Percentiles rank a stretch among this genome's conserved stretches.
phyloP scores from a whole-genome alignment of 2,329 filamentous ascomycete genomes.

The Pseudohalonectria lignicola region DNA sequence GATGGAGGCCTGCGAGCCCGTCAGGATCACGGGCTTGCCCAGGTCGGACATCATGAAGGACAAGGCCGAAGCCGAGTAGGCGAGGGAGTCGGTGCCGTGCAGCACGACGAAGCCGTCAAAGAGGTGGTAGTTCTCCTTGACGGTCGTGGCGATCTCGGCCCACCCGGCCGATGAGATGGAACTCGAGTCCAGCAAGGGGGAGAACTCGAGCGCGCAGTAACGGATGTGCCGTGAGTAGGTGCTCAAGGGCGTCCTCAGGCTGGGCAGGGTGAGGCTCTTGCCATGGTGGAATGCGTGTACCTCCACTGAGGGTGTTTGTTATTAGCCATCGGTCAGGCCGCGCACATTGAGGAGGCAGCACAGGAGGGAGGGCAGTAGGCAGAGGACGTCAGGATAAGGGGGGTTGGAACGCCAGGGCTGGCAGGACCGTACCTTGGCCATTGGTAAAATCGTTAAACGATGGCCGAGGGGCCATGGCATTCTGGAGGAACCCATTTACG shows the following conservation, averaged over 20 bases:
- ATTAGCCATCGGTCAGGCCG: no score
- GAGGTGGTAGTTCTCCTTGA: conserved; percentile 74
- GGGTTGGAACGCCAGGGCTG: no score
- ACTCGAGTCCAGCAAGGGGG: conserved; percentile 75
- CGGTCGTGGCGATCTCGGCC: conserved; percentile 71
- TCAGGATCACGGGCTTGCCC: conserved; percentile 84
- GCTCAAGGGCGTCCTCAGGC: conserved; percentile 68
- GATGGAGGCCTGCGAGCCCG: conserved; percentile 75
- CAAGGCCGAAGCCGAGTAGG: conserved; percentile 80
- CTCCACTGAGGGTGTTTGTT: conserved; percentile 25
- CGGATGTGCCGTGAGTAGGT: conserved; percentile 72
- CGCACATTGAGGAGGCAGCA: conserved; percentile 6
- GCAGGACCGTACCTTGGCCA: neutral
- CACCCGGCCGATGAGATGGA: conserved; percentile 81
- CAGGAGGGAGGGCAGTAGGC: neutral
- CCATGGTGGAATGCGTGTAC: conserved; percentile 42
- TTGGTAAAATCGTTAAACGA: conserved; percentile 72
- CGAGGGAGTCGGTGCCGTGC: conserved; percentile 82
- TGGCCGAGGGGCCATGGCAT: conserved; percentile 69
- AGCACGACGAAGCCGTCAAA: conserved; percentile 89
- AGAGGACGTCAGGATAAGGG: no score
- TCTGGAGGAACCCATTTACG: conserved; percentile 68
- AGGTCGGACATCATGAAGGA: conserved; percentile 90
- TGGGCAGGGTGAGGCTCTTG: conserved; percentile 42
- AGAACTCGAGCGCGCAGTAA: conserved; percentile 77